A percentile compares a stretch with the other conserved stretches of the same genome.
Evolutionary conservation across 164 flowering plant genomes (phyloP).

Genomic region (Chimonanthus praecox): DNA sequence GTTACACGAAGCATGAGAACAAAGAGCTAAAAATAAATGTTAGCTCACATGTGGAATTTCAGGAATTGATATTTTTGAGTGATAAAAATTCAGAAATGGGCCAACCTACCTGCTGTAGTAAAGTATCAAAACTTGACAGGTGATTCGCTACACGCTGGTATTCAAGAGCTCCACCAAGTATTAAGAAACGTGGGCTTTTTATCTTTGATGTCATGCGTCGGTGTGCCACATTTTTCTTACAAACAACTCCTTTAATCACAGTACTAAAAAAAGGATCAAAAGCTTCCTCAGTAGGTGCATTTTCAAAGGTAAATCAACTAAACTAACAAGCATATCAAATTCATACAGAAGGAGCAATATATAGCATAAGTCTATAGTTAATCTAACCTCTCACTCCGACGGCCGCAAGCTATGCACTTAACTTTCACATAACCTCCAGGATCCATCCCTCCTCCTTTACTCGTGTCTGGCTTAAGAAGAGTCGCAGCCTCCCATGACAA

Average conservation of each 20-base stretch:
- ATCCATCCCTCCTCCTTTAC: constrained; percentile 97
- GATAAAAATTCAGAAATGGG: not conserved
- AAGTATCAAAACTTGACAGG: constrained; percentile 84
- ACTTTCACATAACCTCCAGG: constrained; percentile 98
- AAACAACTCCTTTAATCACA: constrained; percentile 91
- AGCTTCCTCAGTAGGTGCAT: constrained; percentile 7
- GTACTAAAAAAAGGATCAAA: constrained; percentile 34
- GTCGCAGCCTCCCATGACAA: constrained; percentile 98
- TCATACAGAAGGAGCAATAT: not conserved
- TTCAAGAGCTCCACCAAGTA: constrained; percentile 96
- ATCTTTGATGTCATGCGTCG: constrained; percentile 81
- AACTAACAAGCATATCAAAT: not conserved
- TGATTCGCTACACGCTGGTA: constrained; percentile 85
- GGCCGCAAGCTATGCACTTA: constrained; percentile 90
- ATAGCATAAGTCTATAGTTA: not conserved
- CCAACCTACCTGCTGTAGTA: constrained; percentile 75
- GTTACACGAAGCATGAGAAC: constrained; percentile 6
- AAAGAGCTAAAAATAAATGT: not conserved
- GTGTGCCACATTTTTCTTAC: constrained; percentile 98
- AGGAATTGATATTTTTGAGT: not conserved
- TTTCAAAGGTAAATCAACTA: not conserved
- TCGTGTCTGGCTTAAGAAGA: constrained; percentile 86
- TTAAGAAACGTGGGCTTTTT: constrained; percentile 66
- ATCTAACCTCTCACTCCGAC: constrained; percentile 67
- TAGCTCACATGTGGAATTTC: not conserved